Evolutionary conservation across 305 asterid species (phyloP), one percentile per base, ranked within the genome.

Genomic region (Rubia tinctorum): DNA sequence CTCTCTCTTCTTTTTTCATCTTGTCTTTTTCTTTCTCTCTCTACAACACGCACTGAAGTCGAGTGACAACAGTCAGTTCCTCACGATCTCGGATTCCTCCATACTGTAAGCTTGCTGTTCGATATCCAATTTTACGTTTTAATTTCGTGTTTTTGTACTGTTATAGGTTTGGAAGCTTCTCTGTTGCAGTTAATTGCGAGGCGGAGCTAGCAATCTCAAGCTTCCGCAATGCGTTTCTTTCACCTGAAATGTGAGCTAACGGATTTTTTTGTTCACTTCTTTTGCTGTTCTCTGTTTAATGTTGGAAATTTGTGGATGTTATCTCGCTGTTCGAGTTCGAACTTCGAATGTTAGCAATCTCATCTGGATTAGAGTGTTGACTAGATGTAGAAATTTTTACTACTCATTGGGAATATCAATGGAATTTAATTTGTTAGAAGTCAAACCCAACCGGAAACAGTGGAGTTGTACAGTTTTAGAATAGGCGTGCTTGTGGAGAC

Each of bases 71-170:
- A 1, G 59, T 53, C 2, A 17, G n/a, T 25, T 20, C 51, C 22
- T 37, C 55, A 71, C 59, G 82, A 79, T 79, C 80, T 70, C 73
- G 73, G 34, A 14, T 43, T 20, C 47, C 11, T 27, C n/a, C 7
- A 2, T 64, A n/a, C 45, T 10, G 23, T 53, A 66, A 63, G 44
- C 45, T 55, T 53, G 30, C n/a, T 66, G 12, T 17, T 56, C 34
- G 47, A 74, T 40, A 27, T 27, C 20, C 67, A 49, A 65, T 22
- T 20, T 58, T 62, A 4, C 58, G 18, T 44, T 3, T 13, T 45
- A 9, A 73, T 17, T 42, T 64, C 27, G 47, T 4, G 2, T 17
- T 37, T 20, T 37, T 37, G 42, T 34, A 9, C 3, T 66, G 13
- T 18, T 63, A 6, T 0, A 40, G 53, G 37, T 42, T 20, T 66